Evolutionary conservation across 306 rosid genomes (phyloP), one percentile per base, ranked within the genome.

Genomic region (Hippophae gyantsensis): DNA sequence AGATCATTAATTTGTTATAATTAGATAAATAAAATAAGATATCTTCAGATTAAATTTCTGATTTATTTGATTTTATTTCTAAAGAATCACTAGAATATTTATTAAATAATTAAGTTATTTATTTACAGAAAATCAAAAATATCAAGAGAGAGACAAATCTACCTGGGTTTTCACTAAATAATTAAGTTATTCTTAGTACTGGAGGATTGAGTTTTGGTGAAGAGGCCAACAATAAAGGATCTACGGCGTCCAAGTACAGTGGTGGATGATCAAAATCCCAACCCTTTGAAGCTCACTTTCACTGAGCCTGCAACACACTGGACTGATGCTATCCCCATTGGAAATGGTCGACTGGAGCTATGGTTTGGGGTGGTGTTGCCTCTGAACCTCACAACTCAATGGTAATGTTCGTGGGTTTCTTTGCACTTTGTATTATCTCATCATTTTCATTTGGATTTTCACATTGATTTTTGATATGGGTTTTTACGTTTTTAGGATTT

Each of bases 281-380:
- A 60, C 57, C 88, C 89, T 27, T 71, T 89, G 76, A 86, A 86
- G 73, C 41, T 89, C 13, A 73, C 74, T 9, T 89, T 84, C 58
- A 50, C 75, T 45, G 86, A 42, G 12, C 84, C 93, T 4, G 95
- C 93, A 0, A 73, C 68, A 55, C 72, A 84, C 58, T 86, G 93
- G 89, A 89, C 95, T 0, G 95, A 84, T 64, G 95, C 95, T 5
- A 55, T 89, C 56, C 97, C 97, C 8, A 76, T 89, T 53, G 95
- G 95, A 18, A 89, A 89, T 80, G 97, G 97, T 43, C 74, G 84
- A 47, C 95, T 23, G 97, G 97, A 8, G 95, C 87, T 43, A 86
- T 89, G 93, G 73, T 89, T 41, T 89, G 93, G 87, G 97, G 97
- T 55, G 93, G 83, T 7, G 89, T 89, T 0, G 70, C 72, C 0